Percentiles rank a stretch among this genome's conserved stretches.
phyloP scores from a whole-genome alignment of 1,139 yeast genomes.

The Lodderomyces elongisporus region DNA sequence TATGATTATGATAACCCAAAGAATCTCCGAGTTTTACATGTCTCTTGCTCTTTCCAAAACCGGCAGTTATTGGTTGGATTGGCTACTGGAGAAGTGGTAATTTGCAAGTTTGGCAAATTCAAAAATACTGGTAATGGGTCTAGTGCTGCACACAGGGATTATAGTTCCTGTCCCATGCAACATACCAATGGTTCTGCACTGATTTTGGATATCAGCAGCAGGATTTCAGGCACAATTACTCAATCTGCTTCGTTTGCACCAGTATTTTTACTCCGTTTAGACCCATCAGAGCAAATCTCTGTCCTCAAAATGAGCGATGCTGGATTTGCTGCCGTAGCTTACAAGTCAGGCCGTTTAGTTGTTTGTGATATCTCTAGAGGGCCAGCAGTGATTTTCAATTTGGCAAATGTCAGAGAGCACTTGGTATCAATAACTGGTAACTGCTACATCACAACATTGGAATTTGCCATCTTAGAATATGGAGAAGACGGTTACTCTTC shows the following conservation, averaged over 20 bases:
- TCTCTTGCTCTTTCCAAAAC: conserved; percentile 72
- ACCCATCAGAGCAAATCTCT: conserved; percentile 43
- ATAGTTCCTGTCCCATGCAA: conserved; percentile 26
- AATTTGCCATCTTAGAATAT: conserved; percentile 68
- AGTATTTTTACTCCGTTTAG: conserved; percentile 38
- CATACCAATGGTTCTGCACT: conserved; percentile 35
- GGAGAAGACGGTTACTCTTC: conserved; percentile 67
- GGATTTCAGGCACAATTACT: conserved; percentile 32
- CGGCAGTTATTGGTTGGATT: conserved; percentile 74
- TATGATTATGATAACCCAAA: conserved; percentile 24
- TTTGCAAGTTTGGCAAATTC: conserved; percentile 64
- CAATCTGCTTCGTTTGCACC: conserved; percentile 56
- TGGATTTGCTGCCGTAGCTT: conserved; percentile 84
- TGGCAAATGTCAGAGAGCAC: conserved; percentile 37
- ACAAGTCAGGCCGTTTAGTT: conserved; percentile 66
- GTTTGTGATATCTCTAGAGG: conserved; percentile 78
- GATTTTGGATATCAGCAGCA: conserved; percentile 26
- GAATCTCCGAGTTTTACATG: conserved; percentile 45
- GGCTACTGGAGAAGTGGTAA: conserved; percentile 66
- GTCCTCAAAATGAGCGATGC: conserved; percentile 65
- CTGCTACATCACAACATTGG: conserved; percentile 55
- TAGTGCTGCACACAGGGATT: conserved; percentile 19
- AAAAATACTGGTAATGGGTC: conserved; percentile 9
- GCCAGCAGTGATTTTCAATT: conserved; percentile 66
- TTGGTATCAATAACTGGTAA: conserved; percentile 33